Conservation (phyloP, 2,329 filamentous ascomycete species). For the Xylariaceae sp. region DNA sequence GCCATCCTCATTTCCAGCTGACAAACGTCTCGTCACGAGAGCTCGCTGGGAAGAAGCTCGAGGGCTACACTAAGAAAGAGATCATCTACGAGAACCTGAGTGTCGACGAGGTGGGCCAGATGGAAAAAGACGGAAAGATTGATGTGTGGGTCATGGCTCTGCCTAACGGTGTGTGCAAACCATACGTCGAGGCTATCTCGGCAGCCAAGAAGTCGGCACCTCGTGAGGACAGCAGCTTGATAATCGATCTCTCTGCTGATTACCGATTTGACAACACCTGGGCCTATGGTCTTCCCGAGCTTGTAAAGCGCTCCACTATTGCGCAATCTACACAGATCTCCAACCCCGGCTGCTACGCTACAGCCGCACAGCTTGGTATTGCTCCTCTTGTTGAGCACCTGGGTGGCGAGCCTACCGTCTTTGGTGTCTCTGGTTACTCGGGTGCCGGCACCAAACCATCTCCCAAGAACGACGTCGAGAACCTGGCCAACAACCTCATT, state of each 20-base stretch:
- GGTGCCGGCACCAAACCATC: constrained; percentile 92
- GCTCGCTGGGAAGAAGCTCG: constrained; percentile 78
- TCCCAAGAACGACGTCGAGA: constrained; percentile 85
- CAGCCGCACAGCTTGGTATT: constrained; percentile 86
- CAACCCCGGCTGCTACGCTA: constrained; percentile 95
- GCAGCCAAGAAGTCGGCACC: constrained; percentile 10
- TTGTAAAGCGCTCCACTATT: constrained; percentile 74
- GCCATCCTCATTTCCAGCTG: constrained; percentile 86
- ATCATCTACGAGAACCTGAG: constrained; percentile 89
- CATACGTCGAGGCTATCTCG: constrained; percentile 73
- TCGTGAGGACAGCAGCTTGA: constrained; percentile 61
- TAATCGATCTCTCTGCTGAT: constrained; percentile 92
- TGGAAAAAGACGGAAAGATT: constrained; percentile 80
- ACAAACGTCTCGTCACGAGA: constrained; percentile 91
- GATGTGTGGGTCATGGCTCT: constrained; percentile 98
- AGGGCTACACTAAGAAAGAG: constrained; percentile 87
- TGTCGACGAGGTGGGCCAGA: constrained; percentile 78
- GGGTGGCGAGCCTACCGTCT: constrained; percentile 75
- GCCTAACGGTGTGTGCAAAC: constrained; percentile 92
- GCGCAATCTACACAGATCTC: constrained; percentile 77
- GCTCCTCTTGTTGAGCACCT: constrained; percentile 75
- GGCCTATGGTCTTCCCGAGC: constrained; percentile 88
- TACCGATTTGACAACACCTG: constrained; percentile 83
- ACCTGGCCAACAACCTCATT: constrained; percentile 82
- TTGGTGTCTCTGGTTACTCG: constrained; percentile 91